Base-by-base conservation (phyloP, 257 asterid genomes). In the Parsonsia alboflavescens region DNA sequence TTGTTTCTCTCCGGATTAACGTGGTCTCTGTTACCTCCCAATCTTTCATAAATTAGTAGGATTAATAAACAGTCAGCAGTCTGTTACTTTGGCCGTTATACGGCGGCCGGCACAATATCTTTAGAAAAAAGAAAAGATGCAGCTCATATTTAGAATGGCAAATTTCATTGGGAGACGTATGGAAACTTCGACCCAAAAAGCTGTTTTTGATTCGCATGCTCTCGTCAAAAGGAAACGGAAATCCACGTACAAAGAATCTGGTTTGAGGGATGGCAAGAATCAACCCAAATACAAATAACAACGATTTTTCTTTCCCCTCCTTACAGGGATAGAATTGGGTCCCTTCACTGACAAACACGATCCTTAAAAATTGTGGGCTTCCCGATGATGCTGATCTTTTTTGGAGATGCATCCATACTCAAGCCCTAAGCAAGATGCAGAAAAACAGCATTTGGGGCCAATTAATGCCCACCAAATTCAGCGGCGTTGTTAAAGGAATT, bases 91-190 rank as follows among this genome's bases (percentile, higher is more conserved):
- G 71, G 72, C 66, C 54, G 19, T 69, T 70, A 70, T 70, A 49
- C 70, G 76, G 73, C 80, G 61, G 80, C 80, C 67, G 39, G 39
- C 39, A 26, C 49, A 46, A 49, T 39, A 52, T 65, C 41, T 50
- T 41, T 39, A 36, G 17, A 3, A 52, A 41, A 65, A 49, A 36
- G 17, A 3, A 52, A 41, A 65, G 61, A 21, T 49, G 41, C 52
- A n/a, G 62, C 70, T 61, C 39, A 46, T 0, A 3, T 28, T 57
- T 62, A n/a, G n/a, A n/a, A n/a, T n/a, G n/a, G n/a, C n/a, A 76
- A 49, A 42, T n/a, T 62, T 52, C 72, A 50, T 48, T 57, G 74
- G 79, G 75, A 46, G 56, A 58, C 17, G 80, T 70, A 70, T 49
- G 50, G 21, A 68, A 24, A 41, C 44, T 68, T 61, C 44, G 73